Evolutionary conservation across 805 yeast species (phyloP).

Genomic region (Candida chilensis): DNA sequence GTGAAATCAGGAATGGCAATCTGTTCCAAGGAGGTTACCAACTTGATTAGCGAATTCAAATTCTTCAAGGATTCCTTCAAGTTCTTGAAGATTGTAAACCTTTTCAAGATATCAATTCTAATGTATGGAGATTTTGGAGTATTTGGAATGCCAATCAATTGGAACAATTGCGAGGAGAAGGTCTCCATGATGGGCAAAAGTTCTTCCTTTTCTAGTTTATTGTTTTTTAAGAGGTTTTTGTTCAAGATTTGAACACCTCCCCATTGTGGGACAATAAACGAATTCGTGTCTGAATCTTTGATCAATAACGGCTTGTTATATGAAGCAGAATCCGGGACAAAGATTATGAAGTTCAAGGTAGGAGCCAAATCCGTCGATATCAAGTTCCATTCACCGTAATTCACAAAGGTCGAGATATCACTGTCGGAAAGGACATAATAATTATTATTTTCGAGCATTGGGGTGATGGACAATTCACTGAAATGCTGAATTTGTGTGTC

Average conservation of each 20-base stretch:
- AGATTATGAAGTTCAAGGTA: conserved; percentile 60
- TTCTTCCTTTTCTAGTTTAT: conserved; percentile 27
- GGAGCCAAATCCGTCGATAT: conserved; percentile 53
- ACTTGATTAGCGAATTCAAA: conserved; percentile 59
- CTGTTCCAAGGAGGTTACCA: conserved; percentile 59
- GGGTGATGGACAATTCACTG: conserved; percentile 28
- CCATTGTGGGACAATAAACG: conserved; percentile 83
- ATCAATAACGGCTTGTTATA: conserved; percentile 38
- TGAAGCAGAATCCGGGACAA: conserved; percentile 58
- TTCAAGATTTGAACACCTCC: conserved; percentile 64
- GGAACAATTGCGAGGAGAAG: conserved; percentile 69
- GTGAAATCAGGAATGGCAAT: conserved; percentile 82
- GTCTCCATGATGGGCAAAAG: conserved; percentile 52
- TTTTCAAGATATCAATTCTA: conserved; percentile 56
- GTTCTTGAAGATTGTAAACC: conserved; percentile 51
- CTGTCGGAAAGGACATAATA: conserved; percentile 28
- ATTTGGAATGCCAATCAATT: conserved; percentile 60
- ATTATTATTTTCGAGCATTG: conserved; percentile 11
- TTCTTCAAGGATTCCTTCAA: conserved; percentile 58
- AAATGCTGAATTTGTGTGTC: conserved; percentile 75
- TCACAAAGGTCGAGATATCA: conserved; percentile 69
- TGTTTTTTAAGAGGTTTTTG: conserved; percentile 16
- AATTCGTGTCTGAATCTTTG: conserved; percentile 37
- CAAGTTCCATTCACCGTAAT: conserved; percentile 78
- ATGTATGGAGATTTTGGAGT: conserved; percentile 49